Conservation (phyloP, 2,329 filamentous ascomycete genomes). For the Phialocephala subalpina region DNA sequence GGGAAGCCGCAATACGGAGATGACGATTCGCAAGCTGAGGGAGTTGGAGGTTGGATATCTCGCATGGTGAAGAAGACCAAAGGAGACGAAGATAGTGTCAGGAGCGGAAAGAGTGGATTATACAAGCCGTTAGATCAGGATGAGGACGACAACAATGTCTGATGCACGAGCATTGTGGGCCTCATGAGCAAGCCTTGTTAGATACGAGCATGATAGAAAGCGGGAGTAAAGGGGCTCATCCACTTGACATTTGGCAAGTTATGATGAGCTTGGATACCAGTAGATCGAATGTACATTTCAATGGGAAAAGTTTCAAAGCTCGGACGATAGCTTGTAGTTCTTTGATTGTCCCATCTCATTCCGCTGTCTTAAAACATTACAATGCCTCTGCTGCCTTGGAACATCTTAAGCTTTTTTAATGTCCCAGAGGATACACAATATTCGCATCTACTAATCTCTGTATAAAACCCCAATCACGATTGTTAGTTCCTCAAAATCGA, state of each 20-base stretch:
- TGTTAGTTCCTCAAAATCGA: no score
- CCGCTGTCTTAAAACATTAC: background rate
- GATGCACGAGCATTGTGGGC: background rate
- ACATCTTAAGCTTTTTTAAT: background rate
- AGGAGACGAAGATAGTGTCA: constrained; percentile 44
- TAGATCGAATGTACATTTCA: background rate
- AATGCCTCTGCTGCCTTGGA: background rate
- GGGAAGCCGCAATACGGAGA: constrained; percentile 54
- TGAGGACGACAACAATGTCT: constrained; percentile 44
- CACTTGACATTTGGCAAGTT: background rate
- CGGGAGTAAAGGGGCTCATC: constrained; percentile 3
- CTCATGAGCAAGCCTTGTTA: background rate
- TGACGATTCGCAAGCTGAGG: constrained; percentile 50
- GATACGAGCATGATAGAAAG: constrained; percentile 7
- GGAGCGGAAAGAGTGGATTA: constrained; percentile 36
- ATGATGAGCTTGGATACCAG: background rate
- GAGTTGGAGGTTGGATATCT: constrained; percentile 74
- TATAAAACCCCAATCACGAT: no score
- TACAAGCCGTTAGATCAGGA: constrained; percentile 52
- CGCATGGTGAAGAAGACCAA: constrained; percentile 66
- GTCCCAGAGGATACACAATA: background rate
- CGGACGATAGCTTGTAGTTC: background rate
- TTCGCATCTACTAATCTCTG: no score
- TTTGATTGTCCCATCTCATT: background rate
- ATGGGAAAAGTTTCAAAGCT: background rate